Evolutionary conservation across 1,139 yeast species (phyloP), one percentile per base, ranked within the genome.

Genomic region (Geotrichum phurueaensis): DNA sequence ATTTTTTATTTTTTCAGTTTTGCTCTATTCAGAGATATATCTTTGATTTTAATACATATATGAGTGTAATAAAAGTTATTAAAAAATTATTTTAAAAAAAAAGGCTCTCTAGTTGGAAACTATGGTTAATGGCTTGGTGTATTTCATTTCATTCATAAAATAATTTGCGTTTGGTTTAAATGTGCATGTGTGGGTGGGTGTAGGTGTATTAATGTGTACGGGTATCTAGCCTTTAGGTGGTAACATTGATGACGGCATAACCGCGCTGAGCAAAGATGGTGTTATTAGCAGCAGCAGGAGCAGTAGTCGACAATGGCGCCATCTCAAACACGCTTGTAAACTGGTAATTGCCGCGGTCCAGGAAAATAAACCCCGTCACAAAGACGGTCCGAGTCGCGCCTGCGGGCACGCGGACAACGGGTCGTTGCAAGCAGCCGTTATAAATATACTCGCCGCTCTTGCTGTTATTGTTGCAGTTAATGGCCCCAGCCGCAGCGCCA

Each of bases 331-430:
- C 73, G 0, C 84, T 81, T 0, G 91, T 89, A 90, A 95, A 87
- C 71, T 87, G 92, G 69, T 84, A 88, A 59, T 84, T 86, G 1
- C 96, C 96, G 51, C 80, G 79, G 59, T 85, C 88, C 57, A 89
- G 74, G 22, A 87, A 79, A 23, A 84, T 80, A 60, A 86, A 81
- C 5, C 89, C 85, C 3, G 39, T 33, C 57, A 85, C 68, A 20
- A 76, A 76, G 18, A 82, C 71, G 10, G 73, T 75, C 10, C 72
- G 61, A 0, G 76, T 69, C 27, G 74, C 78, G 0, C 82, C 82
- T 0, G 86, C 79, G 2, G 66, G 67, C 0, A 88, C 69, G 1
- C 71, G 68, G 0, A 74, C 66, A 1, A 84, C 75, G 25, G 82
- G 81, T 52, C 74, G 77, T 67, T 89, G 96, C 31, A 86, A 72